phyloP scores from a whole-genome alignment of 2,329 filamentous ascomycete genomes.

The Aspergillus sclerotialis region DNA sequence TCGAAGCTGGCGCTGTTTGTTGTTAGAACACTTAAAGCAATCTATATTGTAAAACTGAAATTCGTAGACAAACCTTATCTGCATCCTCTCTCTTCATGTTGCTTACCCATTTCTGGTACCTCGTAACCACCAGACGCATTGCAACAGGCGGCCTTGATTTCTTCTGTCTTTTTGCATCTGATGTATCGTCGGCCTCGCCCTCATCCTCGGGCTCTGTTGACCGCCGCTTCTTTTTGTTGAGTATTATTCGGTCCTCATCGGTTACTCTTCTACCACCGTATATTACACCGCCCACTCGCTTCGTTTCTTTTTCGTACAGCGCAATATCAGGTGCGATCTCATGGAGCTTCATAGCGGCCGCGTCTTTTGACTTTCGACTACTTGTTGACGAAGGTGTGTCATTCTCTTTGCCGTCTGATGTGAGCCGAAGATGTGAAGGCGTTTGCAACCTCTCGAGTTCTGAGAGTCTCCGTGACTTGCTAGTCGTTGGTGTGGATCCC shows the following conservation, averaged over 20 bases:
- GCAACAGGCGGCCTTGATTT: constrained; percentile 57
- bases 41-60: neutral
- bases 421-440: constrained; percentile 46
- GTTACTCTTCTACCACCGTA: constrained; percentile 49
- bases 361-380: constrained; percentile 80
- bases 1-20: constrained; percentile 64
- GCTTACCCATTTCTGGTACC: constrained; percentile 73
- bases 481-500: constrained; percentile 19
- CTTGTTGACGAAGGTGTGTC: constrained; percentile 69
- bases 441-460: constrained; percentile 40
- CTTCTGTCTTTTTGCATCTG: constrained; percentile 57
- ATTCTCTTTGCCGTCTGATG: constrained; percentile 69
- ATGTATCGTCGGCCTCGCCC: constrained; percentile 47
- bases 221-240: constrained; percentile 36
- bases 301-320: constrained; percentile 88
- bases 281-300: constrained; percentile 62
- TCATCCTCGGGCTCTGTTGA: constrained; percentile 43
- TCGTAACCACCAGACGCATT: constrained; percentile 74
- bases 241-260: constrained; percentile 31
- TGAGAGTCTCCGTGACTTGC: constrained; percentile 21
- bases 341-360: constrained; percentile 70
- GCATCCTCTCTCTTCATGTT: constrained; percentile 66
- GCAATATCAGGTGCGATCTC: constrained; percentile 76
- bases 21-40: constrained; percentile 6
- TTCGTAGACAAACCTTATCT: constrained; percentile 60